Evolutionary conservation across 2,329 filamentous ascomycete species (phyloP).

Genomic region (Dothistroma septosporum): DNA sequence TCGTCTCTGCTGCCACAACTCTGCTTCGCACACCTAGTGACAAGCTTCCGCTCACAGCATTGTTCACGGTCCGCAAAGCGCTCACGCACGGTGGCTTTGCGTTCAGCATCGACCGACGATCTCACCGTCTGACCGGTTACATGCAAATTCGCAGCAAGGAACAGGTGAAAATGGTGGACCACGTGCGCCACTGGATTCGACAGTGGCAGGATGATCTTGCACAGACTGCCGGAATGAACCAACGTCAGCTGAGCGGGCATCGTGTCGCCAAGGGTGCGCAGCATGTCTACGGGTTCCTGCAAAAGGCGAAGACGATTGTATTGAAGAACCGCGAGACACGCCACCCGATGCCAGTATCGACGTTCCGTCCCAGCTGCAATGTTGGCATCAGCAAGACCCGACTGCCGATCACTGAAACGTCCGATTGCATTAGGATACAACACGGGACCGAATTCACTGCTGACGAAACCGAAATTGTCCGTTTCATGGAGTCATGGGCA

Average conservation of each 20-base stretch:
- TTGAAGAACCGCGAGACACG: constrained; percentile 38
- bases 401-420: constrained; percentile 19
- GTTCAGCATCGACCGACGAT: constrained; percentile 54
- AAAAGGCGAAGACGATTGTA: constrained; percentile 41
- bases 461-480: constrained; percentile 55
- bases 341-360: constrained; percentile 26
- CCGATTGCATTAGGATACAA: constrained; percentile 26
- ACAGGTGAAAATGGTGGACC: constrained; percentile 52
- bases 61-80: constrained; percentile 68
- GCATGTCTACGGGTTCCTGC: constrained; percentile 39
- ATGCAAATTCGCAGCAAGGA: constrained; percentile 59
- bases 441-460: constrained; percentile 43
- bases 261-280: constrained; percentile 19
- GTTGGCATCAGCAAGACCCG: constrained; percentile 39
- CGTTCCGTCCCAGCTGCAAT: constrained; percentile 21
- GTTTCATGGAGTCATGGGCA: constrained; percentile 67
- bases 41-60: constrained; percentile 34
- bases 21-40: constrained; percentile 35
- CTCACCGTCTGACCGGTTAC: constrained; percentile 52
- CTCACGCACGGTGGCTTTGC: constrained; percentile 57
- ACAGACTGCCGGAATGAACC: constrained; percentile 17
- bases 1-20: constrained; percentile 44
- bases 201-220: constrained; percentile 50
- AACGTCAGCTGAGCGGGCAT: constrained; percentile 14
- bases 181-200: constrained; percentile 52